These are phyloP conservation scores for Colletotrichum spaethianum DNA, from an alignment of 2,329 filamentous ascomycete species.

Conservation along the genomic window DNA sequence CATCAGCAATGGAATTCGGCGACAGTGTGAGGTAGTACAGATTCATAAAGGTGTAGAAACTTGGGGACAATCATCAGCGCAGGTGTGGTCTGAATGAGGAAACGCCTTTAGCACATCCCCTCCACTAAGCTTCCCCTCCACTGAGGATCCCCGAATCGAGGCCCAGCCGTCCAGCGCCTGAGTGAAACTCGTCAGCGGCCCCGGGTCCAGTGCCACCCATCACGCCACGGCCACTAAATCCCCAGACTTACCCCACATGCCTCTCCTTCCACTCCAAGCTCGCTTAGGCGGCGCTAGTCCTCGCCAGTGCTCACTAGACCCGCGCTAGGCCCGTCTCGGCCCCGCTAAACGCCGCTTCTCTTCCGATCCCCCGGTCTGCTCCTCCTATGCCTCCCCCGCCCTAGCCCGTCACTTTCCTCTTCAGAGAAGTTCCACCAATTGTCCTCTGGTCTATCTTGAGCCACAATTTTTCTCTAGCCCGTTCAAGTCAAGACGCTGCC, in stretches of 20 bases:
- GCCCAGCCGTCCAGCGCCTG: background rate
- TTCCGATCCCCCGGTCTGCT: conserved; percentile 22
- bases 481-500: conserved; percentile 16
- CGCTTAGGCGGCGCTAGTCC: conserved; percentile 9
- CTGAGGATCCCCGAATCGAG: background rate
- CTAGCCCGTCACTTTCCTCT: conserved; percentile 7
- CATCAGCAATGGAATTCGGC: background rate
- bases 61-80: conserved; percentile 24
- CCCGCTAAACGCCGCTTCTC: background rate
- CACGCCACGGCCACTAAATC: conserved; percentile 41
- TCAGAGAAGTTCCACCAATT: conserved; percentile 39
- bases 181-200: background rate
- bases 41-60: background rate
- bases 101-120: background rate
- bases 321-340: background rate
- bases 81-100: conserved; percentile 7
- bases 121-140: background rate
- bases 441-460: background rate
- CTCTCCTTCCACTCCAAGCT: background rate
- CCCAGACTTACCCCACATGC: conserved; percentile 39
- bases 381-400: background rate
- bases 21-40: background rate
- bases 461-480: conserved; percentile 11
- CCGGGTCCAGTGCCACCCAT: conserved; percentile 30
- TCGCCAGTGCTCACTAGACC: background rate